These are phyloP conservation scores for Solanum hybrid DNA, from an alignment of 305 asterid species.

Conservation along the genomic window DNA sequence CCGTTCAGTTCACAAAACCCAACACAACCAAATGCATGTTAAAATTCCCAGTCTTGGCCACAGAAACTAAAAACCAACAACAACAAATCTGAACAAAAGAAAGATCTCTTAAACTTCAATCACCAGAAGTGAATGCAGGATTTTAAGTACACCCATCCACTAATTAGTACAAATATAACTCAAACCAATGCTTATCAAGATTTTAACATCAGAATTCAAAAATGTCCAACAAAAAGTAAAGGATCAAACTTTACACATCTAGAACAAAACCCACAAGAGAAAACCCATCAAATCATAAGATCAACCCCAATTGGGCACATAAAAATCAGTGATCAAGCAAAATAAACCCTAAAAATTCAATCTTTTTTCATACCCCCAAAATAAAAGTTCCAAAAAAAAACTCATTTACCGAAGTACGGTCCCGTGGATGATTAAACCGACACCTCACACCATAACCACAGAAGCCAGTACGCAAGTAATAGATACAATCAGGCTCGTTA, in stretches of 20 bases:
- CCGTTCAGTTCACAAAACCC: slow-evolving; percentile 1
- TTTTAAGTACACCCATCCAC: background rate
- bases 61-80: background rate
- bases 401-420: slow-evolving; percentile 38
- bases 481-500: slow-evolving; percentile 63
- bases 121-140: background rate
- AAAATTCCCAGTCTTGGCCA: background rate
- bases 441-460: slow-evolving; percentile 76
- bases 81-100: background rate
- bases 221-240: background rate
- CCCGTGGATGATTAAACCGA: slow-evolving; percentile 84
- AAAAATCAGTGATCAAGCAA: slow-evolving; percentile 22
- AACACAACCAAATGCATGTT: slow-evolving; percentile 5
- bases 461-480: slow-evolving; percentile 70
- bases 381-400: background rate
- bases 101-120: background rate
- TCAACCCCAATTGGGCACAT: slow-evolving; percentile 2
- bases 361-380: background rate
- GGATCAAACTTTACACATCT: slow-evolving; percentile 7
- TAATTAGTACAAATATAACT: background rate
- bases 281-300: background rate
- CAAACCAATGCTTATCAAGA: background rate
- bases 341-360: slow-evolving; percentile 6
- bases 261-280: slow-evolving; percentile 9
- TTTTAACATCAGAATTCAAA: background rate